A percentile compares a stretch with the other conserved stretches of the same genome.
Evolutionary conservation across 1,139 yeast species (phyloP).

Genomic region (Geotrichum histeridarum): DNA sequence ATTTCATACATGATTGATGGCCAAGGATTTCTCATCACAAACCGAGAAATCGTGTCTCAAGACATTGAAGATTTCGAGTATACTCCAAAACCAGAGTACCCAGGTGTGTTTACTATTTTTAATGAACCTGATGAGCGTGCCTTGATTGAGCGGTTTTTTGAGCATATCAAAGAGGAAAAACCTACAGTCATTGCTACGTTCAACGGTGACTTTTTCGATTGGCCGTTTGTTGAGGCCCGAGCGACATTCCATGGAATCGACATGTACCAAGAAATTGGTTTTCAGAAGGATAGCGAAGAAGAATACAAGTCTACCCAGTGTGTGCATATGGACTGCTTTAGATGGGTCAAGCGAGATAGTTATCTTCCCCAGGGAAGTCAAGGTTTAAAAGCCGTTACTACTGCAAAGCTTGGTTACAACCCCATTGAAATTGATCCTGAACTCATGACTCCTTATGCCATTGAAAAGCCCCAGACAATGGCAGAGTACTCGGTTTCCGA

Average conservation of each 20-base stretch:
- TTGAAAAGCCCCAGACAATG: constrained; percentile 82
- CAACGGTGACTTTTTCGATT: constrained; percentile 97
- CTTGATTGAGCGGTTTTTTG: constrained; percentile 70
- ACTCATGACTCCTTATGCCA: constrained; percentile 95
- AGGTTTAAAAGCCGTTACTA: constrained; percentile 96
- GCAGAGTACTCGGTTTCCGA: constrained; percentile 98
- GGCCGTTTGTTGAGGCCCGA: constrained; percentile 96
- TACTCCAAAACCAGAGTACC: constrained; percentile 94
- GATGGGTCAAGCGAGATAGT: constrained; percentile 99
- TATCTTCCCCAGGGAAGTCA: constrained; percentile 98
- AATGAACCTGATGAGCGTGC: constrained; percentile 84
- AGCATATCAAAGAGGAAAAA: constrained; percentile 77
- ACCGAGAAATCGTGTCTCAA: constrained; percentile 86
- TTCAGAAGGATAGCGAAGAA: constrained; percentile 78
- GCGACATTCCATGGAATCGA: constrained; percentile 77
- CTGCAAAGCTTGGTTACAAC: constrained; percentile 90
- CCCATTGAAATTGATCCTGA: constrained; percentile 98
- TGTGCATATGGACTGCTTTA: constrained; percentile 93
- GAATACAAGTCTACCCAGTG: constrained; percentile 92
- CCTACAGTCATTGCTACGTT: constrained; percentile 97
- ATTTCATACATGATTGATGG: constrained; percentile 99
- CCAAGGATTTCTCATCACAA: constrained; percentile 88
- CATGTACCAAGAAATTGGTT: constrained; percentile 92
- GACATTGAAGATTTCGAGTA: constrained; percentile 97
- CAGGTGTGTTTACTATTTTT: constrained; percentile 83